phyloP scores from a whole-genome alignment of 129 eudicot genomes.

The Ambrosia artemisiifolia region DNA sequence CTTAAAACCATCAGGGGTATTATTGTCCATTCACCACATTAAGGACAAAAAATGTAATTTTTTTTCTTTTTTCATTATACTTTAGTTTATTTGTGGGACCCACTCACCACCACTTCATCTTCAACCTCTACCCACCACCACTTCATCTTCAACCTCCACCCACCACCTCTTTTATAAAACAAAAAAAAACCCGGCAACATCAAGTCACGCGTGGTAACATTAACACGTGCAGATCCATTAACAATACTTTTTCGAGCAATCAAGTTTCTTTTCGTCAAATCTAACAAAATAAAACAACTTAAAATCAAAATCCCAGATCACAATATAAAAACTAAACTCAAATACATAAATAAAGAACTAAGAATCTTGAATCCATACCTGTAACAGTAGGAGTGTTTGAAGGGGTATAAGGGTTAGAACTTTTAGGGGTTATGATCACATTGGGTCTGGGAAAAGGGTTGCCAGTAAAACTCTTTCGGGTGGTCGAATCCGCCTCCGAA shows the following conservation, averaged over 20 bases:
- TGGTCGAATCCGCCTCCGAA: slow-evolving; percentile 39
- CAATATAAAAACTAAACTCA: neutral
- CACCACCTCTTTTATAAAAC: too few relatives aligned
- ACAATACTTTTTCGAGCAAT: slow-evolving; percentile 24
- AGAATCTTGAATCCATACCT: slow-evolving; percentile 34
- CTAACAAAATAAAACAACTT: slow-evolving; percentile 23
- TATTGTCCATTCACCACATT: too few relatives aligned
- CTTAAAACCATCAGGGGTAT: too few relatives aligned
- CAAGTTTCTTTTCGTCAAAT: slow-evolving; percentile 32
- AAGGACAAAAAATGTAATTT: too few relatives aligned
- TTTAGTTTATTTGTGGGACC: too few relatives aligned
- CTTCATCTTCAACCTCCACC: too few relatives aligned
- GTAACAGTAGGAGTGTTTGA: slow-evolving; percentile 62
- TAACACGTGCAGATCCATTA: too few relatives aligned
- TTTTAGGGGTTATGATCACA: slow-evolving; percentile 39
- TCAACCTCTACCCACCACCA: too few relatives aligned
- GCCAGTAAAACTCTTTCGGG: slow-evolving; percentile 63
- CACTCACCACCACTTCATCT: too few relatives aligned
- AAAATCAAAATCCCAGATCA: slow-evolving; percentile 2
- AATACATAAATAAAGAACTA: neutral
- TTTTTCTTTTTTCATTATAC: too few relatives aligned
- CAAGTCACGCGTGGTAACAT: too few relatives aligned
- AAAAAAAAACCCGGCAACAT: too few relatives aligned
- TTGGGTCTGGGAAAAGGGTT: slow-evolving; percentile 55
- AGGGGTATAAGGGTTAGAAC: slow-evolving; percentile 46